Percentiles rank a stretch among this genome's conserved stretches.
phyloP scores from a whole-genome alignment of 257 asterid genomes.

The Petrea volubilis region DNA sequence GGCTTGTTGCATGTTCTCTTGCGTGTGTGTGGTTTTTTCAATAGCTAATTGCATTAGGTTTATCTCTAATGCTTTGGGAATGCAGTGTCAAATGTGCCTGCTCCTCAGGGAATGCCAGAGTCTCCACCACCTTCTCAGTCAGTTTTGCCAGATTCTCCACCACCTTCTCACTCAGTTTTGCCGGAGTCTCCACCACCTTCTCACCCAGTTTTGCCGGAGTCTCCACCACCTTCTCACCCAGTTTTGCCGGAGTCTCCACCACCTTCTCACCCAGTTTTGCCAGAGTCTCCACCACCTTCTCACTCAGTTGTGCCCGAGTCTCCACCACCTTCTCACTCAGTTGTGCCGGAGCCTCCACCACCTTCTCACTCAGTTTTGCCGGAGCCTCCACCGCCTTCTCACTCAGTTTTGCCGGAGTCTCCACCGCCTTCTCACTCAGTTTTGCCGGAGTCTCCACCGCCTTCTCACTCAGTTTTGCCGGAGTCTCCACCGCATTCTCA shows the following conservation, averaged over 20 bases:
- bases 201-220: no score
- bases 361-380: constrained; percentile 36
- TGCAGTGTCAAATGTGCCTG: constrained; percentile 36
- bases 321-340: constrained; percentile 34
- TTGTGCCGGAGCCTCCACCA: constrained; percentile 35
- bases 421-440: no score
- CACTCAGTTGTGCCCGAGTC: constrained; percentile 29
- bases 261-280: constrained; percentile 44
- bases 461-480: constrained; percentile 35
- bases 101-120: constrained; percentile 32
- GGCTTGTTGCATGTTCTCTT: no score
- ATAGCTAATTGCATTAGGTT: no score
- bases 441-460: constrained; percentile 37
- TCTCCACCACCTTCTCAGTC: constrained; percentile 42
- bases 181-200: no score
- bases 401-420: constrained; percentile 30
- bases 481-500: constrained; percentile 34
- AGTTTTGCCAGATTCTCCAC: constrained; percentile 35
- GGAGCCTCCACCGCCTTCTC: constrained; percentile 34
- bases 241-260: constrained; percentile 36
- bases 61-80: constrained; percentile 17
- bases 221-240: constrained; percentile 44
- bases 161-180: constrained; percentile 28
- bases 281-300: constrained; percentile 40
- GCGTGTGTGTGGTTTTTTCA: no score